phyloP scores from a whole-genome alignment of 768 basidiomycete genomes.

The Leucocoprinus sp. region DNA sequence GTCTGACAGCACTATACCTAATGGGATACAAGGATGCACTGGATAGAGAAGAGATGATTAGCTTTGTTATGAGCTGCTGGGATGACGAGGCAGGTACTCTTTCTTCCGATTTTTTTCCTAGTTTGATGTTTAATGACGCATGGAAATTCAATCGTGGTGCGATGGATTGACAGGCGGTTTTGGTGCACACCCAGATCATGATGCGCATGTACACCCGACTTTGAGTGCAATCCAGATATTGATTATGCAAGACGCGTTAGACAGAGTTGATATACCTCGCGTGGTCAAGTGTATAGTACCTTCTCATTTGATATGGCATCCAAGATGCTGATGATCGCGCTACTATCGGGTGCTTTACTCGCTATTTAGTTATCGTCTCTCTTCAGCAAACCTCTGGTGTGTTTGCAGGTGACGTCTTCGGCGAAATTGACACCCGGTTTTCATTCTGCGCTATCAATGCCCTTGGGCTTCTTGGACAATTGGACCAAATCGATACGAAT shows the following conservation, averaged over 20 bases:
- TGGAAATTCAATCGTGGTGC: too few relatives aligned
- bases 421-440: constrained; percentile 92
- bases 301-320: too few relatives aligned
- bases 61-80: constrained; percentile 93
- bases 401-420: constrained; percentile 85
- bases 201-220: constrained; percentile 82
- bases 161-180: constrained; percentile 59
- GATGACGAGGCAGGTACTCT: constrained; percentile 72
- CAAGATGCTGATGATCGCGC: not conserved
- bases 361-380: constrained; percentile 61
- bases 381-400: constrained; percentile 82
- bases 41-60: constrained; percentile 74
- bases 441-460: constrained; percentile 80
- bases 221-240: constrained; percentile 91
- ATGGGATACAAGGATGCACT: constrained; percentile 77
- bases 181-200: constrained; percentile 88
- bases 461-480: constrained; percentile 69
- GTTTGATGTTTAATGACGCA: too few relatives aligned
- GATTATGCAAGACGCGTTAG: constrained; percentile 72
- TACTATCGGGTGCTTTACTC: not conserved
- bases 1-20: constrained; percentile 75
- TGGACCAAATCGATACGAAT: constrained; percentile 61
- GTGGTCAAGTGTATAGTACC: constrained; percentile 60
- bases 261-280: constrained; percentile 60
- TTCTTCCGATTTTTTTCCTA: constrained; percentile 3